Base-by-base conservation (phyloP, 2,329 filamentous ascomycete species). In the Colletotrichum aenigma region DNA sequence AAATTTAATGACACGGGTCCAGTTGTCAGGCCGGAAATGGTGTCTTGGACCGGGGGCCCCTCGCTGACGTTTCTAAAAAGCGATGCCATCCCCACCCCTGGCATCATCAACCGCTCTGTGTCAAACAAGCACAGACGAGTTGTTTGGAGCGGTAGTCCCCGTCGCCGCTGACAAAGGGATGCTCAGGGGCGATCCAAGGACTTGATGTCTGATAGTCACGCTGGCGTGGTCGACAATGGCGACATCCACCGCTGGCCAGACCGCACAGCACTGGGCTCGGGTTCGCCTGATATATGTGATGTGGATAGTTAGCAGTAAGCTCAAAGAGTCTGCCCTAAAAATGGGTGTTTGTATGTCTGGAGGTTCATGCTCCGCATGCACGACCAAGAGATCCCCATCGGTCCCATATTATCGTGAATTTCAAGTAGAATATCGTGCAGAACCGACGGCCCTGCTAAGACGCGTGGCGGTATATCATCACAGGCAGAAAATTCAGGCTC, bases 81-180 rank as follows among this genome's bases (percentile, higher is more conserved):
- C 26, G 24, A 62, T 13, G 36, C 24, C 30, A 38, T 24, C 58
- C 56, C 58, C 43, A 52, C 18, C 61, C 34, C 34, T 43, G 32
- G 55, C 64, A 56, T 62, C 24, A 60, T 16, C 32, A 48, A 34
- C 67, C 43, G 32, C 43, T 74, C n/a, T 65, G 66, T 70, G 58
- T 70, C 71, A 74, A 74, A 65, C 66, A 26, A 62, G 72, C 62
- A 67, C 73, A 24, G 43, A 72, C 56, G 16, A 58, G 15, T 26
- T 67, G 38, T 34, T 67, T 34, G 24, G 7, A 26, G 36, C 15
- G 7, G 16, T n/a, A 38, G 30, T 52, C 36, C 32, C 18, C 30
- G 32, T 55, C 28, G 43, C 64, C 69, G 62, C 26, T 75, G 73
- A 75, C 43, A 68, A 65, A 60, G 62, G 9, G 8, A 9, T 8